phyloP scores from a whole-genome alignment of 495 filamentous ascomycete species.

The Neurospora pannonica region DNA sequence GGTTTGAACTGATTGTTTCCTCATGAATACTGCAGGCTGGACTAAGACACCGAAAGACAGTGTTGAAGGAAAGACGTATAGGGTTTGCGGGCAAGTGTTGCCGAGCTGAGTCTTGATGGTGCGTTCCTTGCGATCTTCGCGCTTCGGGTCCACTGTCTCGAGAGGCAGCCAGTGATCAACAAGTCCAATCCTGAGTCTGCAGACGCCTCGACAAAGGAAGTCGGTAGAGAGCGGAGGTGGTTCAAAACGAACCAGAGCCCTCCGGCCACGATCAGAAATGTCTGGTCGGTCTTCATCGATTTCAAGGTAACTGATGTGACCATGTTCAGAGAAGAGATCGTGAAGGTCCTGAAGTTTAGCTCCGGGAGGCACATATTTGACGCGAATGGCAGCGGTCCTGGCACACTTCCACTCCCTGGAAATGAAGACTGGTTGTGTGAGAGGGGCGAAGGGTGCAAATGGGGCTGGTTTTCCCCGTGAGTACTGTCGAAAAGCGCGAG shows the following conservation, averaged over 20 bases:
- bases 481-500: not conserved
- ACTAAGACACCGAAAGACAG: conserved; percentile 49
- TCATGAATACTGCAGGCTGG: conserved; percentile 36
- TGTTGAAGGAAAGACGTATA: conserved; percentile 20
- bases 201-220: conserved; percentile 11
- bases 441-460: not conserved
- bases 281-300: conserved; percentile 16
- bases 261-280: not conserved
- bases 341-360: conserved; percentile 19
- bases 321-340: conserved; percentile 15
- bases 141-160: not conserved
- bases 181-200: conserved; percentile 1
- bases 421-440: conserved; percentile 1
- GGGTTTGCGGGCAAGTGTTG: conserved; percentile 15
- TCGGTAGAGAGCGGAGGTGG: conserved; percentile 22
- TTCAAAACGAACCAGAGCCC: conserved; percentile 25
- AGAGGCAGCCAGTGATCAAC: not conserved
- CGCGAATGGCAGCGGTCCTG: conserved; percentile 12
- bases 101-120: conserved; percentile 17
- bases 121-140: not conserved
- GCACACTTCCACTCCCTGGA: conserved; percentile 18
- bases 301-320: conserved; percentile 25
- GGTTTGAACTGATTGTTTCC: conserved; percentile 28
- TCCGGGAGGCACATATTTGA: conserved; percentile 15
- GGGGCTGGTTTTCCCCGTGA: not conserved